Evolutionary conservation across 257 asterid genomes (phyloP).

Genomic region (Salvia miltiorrhiza): DNA sequence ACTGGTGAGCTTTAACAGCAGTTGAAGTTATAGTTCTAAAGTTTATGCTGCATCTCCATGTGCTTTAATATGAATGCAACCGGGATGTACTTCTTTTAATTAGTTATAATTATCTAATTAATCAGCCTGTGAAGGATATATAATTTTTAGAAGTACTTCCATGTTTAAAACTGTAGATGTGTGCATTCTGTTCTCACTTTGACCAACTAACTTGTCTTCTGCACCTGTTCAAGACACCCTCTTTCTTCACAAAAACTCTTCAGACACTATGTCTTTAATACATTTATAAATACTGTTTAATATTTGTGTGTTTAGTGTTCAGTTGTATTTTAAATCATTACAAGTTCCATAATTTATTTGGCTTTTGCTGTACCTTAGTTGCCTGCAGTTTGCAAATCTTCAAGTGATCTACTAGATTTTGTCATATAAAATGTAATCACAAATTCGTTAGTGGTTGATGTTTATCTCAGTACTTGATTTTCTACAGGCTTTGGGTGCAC

Average conservation of each 20-base stretch:
- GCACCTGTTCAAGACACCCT: neutral
- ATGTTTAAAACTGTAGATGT: neutral
- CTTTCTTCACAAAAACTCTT: neutral
- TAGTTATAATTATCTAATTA: neutral
- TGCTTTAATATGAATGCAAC: neutral
- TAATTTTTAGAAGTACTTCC: neutral
- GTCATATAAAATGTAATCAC: neutral
- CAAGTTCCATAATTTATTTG: neutral
- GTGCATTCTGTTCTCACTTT: no score
- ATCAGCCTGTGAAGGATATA: neutral
- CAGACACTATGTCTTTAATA: neutral
- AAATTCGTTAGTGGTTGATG: neutral
- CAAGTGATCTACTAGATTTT: neutral
- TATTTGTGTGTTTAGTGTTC: neutral
- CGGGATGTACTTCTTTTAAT: neutral
- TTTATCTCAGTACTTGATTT: slow-evolving; percentile 19
- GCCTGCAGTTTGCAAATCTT: neutral
- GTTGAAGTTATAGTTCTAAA: neutral
- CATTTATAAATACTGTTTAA: no score
- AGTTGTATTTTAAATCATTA: neutral
- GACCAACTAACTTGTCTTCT: neutral
- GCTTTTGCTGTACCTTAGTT: neutral
- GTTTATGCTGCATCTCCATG: neutral
- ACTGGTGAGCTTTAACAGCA: slow-evolving; percentile 45
- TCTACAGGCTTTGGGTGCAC: slow-evolving; percentile 98